Evolutionary conservation across 371 early-diverging fungal species (phyloP).

Genomic region (Scutellospora calospora): DNA sequence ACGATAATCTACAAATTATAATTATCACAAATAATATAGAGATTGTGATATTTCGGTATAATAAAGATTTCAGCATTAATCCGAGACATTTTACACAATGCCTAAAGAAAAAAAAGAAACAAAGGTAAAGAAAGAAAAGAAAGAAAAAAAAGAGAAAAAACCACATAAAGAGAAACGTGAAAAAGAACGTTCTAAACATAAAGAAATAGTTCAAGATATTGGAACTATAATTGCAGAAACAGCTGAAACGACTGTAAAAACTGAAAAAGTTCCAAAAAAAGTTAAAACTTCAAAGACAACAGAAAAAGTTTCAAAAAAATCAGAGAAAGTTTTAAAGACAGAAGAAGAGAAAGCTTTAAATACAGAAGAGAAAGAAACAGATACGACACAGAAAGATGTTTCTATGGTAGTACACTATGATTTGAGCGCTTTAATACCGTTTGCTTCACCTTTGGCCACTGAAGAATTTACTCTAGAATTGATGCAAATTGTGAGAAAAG

Average conservation of each 20-base stretch:
- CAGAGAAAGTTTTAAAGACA: background rate
- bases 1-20: too few relatives aligned
- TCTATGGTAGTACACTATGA: slow-evolving; percentile 31
- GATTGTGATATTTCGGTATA: too few relatives aligned
- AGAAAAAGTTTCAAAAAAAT: too few relatives aligned
- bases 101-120: slow-evolving; percentile 40
- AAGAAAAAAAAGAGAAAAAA: slow-evolving; percentile 37
- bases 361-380: background rate
- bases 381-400: background rate
- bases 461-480: slow-evolving; percentile 93
- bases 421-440: slow-evolving; percentile 61
- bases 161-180: slow-evolving; percentile 13
- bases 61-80: too few relatives aligned
- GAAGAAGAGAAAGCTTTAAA: background rate
- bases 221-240: background rate
- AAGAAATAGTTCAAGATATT: background rate
- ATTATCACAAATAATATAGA: too few relatives aligned
- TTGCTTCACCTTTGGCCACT: slow-evolving; percentile 94
- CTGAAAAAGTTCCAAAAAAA: background rate
- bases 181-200: background rate
- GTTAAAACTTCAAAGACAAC: background rate
- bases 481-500: slow-evolving; percentile 92
- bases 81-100: slow-evolving; percentile 16
- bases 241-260: background rate
- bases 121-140: slow-evolving; percentile 33